Evolutionary conservation across 2,329 filamentous ascomycete genomes (phyloP), one percentile per base, ranked within the genome.

Genomic region (Ophiostoma sp.): DNA sequence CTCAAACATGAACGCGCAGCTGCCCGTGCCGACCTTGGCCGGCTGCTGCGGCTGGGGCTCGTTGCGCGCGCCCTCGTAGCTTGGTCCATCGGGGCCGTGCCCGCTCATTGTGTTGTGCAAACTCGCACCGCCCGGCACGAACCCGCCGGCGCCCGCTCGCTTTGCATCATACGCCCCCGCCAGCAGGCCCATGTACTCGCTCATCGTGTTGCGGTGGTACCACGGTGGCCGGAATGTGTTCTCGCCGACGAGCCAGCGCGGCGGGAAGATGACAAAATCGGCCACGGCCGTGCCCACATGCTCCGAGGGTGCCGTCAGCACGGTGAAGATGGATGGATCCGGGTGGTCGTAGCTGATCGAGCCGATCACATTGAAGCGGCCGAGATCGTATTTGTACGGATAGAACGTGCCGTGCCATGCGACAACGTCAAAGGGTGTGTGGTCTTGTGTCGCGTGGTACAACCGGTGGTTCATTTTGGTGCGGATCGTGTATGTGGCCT

Each of bases 401-500:
- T 89, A 89, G 78, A 92, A 93, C 71, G 87, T 90, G 62, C 90
- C 90, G 75, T 93, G 90, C 90, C 90, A 93, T 3, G 87, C 89
- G 3, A 92, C 90, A 0, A 93, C 85, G 73, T 93, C 90, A 74
- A 92, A 93, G 0, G 90, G 90, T 0, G 87, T 58, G 76, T 93
- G 90, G 11, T 81, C 76, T 77, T 93, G 90, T 58, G 76, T 81
- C 6, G 87, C 87, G 49, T 80, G 79, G 78, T 90, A 92, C 66
- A 92, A 83, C 64, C 82, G 80, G 72, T 89, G 87, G 75, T 87
- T 86, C 74, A 91, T 89, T 76, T 91, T 91, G 75, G 82, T 82
- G 45, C 83, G 82, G 47, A 91, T 78, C 8, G 80, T 83, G 78
- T 82, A 81, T 65, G 68, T 67, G 12, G 78, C 79, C 68, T 89